These are phyloP conservation scores for Sporothrix dimorphospora DNA, from an alignment of 2,329 filamentous ascomycete species.

Conservation along the genomic window DNA sequence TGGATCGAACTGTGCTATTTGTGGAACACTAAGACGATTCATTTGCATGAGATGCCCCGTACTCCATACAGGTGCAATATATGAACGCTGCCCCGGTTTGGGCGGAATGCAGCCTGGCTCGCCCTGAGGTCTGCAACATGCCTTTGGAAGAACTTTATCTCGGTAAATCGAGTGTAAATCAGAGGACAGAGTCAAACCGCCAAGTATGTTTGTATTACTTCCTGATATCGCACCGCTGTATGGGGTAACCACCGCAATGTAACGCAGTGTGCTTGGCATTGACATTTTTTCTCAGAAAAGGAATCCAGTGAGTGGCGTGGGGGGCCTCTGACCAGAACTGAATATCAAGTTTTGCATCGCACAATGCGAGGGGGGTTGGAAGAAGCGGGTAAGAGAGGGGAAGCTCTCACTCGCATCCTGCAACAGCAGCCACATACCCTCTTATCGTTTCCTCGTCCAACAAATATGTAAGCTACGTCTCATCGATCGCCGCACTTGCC, in stretches of 20 bases:
- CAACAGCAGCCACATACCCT: neutral
- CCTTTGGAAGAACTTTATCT: neutral
- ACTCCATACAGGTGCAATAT: neutral
- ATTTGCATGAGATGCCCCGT: neutral
- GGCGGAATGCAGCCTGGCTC: conserved; percentile 3
- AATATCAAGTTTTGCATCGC: conserved; percentile 1
- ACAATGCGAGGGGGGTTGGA: neutral
- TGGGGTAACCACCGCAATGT: conserved; percentile 20
- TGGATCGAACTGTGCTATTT: conserved; percentile 4
- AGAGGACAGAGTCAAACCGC: neutral
- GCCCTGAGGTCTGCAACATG: neutral
- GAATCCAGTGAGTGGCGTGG: neutral
- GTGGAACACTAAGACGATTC: conserved; percentile 1
- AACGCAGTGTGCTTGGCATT: conserved; percentile 18
- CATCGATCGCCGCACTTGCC: neutral
- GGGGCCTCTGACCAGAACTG: neutral
- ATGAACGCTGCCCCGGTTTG: neutral
- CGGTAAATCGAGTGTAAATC: neutral
- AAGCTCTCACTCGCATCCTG: neutral
- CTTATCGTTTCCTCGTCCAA: neutral
- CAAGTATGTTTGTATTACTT: neutral
- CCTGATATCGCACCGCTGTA: neutral
- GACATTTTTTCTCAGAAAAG: conserved; percentile 5
- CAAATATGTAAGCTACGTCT: neutral
- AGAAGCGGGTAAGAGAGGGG: neutral